Evolutionary conservation across 129 eudicot genomes (phyloP).

Genomic region (Silybum marianum): DNA sequence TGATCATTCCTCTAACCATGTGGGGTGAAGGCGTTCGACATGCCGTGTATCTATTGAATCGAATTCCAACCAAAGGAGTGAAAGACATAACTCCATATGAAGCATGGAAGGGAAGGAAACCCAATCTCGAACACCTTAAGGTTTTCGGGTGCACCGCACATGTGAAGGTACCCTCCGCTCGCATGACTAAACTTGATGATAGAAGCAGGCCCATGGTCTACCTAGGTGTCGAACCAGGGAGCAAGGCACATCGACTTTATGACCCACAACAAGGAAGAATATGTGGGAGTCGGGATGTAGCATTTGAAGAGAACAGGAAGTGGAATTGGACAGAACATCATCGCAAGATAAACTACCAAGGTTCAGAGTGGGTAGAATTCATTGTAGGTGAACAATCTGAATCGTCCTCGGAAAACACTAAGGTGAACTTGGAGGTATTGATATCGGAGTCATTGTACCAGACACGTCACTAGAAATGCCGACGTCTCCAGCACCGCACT

Average conservation of each 20-base stretch:
- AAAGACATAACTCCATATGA: no score
- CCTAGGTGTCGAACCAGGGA: not conserved
- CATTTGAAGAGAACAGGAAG: not conserved
- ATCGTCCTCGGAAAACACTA: no score
- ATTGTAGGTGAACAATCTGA: not conserved
- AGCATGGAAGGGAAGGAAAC: not conserved
- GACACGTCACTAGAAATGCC: not conserved
- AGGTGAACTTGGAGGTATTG: not conserved
- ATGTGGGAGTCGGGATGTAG: not conserved
- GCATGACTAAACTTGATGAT: not conserved
- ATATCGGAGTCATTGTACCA: no score
- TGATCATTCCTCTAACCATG: not conserved
- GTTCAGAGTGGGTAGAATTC: not conserved
- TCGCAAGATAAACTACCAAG: not conserved
- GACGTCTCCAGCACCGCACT: not conserved
- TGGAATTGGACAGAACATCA: not conserved
- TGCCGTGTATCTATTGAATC: not conserved
- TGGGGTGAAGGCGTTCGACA: not conserved
- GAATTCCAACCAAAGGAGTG: not conserved
- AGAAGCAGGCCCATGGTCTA: not conserved
- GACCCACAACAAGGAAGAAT: not conserved
- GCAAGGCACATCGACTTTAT: not conserved
- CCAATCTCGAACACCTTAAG: not conserved
- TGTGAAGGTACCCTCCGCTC: not conserved
- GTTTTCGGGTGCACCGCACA: not conserved